phyloP scores from a whole-genome alignment of 495 filamentous ascomycete species.

The Hypoxylon crocopeplum region DNA sequence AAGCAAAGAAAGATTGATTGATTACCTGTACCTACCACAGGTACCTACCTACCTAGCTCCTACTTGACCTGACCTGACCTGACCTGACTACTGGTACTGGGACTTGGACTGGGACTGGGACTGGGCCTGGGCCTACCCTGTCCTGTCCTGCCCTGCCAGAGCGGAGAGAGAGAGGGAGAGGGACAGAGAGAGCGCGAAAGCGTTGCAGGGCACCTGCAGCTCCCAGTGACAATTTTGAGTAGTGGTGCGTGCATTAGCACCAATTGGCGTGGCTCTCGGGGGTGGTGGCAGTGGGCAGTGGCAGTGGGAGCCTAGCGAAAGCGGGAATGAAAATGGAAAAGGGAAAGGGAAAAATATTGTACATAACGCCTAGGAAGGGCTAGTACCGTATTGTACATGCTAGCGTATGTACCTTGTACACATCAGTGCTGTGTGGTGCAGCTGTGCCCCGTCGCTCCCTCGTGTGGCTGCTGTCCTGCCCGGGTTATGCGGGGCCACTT shows the following conservation, averaged over 20 bases:
- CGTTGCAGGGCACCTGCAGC: slow-evolving; percentile 38
- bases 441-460: slow-evolving; percentile 27
- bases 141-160: slow-evolving; percentile 7
- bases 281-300: slow-evolving; percentile 5
- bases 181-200: slow-evolving; percentile 24
- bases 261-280: slow-evolving; percentile 24
- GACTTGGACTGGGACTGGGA: not conserved
- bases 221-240: slow-evolving; percentile 38
- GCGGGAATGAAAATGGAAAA: slow-evolving; percentile 23
- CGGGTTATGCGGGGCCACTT: slow-evolving; percentile 23
- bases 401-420: slow-evolving; percentile 17
- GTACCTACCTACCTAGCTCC: slow-evolving; percentile 16
- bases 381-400: slow-evolving; percentile 12
- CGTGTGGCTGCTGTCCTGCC: slow-evolving; percentile 25
- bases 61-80: not conserved
- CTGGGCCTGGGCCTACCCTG: slow-evolving; percentile 22
- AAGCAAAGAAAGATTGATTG: slow-evolving; percentile 36
- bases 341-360: too few relatives aligned
- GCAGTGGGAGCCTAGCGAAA: slow-evolving; percentile 19
- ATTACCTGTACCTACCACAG: slow-evolving; percentile 10
- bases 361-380: too few relatives aligned
- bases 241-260: slow-evolving; percentile 36
- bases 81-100: slow-evolving; percentile 12
- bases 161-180: slow-evolving; percentile 25
- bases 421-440: slow-evolving; percentile 27